Evolutionary conservation across 495 filamentous ascomycete genomes (phyloP).

Genomic region (Penicillium goetzii): DNA sequence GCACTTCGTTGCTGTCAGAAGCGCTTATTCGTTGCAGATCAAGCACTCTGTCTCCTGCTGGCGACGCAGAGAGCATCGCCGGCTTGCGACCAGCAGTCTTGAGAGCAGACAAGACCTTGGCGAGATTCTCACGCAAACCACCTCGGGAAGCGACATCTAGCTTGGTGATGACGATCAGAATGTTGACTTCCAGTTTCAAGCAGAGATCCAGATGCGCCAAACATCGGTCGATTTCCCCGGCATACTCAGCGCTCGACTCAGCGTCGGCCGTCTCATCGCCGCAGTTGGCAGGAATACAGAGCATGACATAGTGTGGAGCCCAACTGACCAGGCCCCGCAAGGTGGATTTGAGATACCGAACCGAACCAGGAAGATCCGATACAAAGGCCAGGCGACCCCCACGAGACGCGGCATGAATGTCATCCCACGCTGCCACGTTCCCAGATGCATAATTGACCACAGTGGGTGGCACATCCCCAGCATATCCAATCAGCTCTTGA

Average conservation of each 20-base stretch:
- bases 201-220: slow-evolving; percentile 86
- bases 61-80: slow-evolving; percentile 60
- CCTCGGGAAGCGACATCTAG: slow-evolving; percentile 79
- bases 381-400: slow-evolving; percentile 80
- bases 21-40: slow-evolving; percentile 43
- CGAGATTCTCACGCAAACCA: slow-evolving; percentile 68
- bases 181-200: slow-evolving; percentile 71
- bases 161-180: slow-evolving; percentile 87
- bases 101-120: slow-evolving; percentile 72
- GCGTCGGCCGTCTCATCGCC: slow-evolving; percentile 52
- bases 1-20: slow-evolving; percentile 55
- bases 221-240: slow-evolving; percentile 67
- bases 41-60: slow-evolving; percentile 37
- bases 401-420: slow-evolving; percentile 79
- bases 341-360: slow-evolving; percentile 83
- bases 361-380: slow-evolving; percentile 88
- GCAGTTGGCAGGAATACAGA: slow-evolving; percentile 86
- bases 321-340: slow-evolving; percentile 89
- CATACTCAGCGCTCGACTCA: slow-evolving; percentile 55
- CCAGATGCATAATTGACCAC: slow-evolving; percentile 86
- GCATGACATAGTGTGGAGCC: slow-evolving; percentile 90
- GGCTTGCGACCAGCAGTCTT: slow-evolving; percentile 77
- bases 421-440: slow-evolving; percentile 90
- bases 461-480: slow-evolving; percentile 29
- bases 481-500: slow-evolving; percentile 89